phyloP scores from a whole-genome alignment of 192 early-diverging fungal genomes.

The Entomortierella chlamydospora region DNA sequence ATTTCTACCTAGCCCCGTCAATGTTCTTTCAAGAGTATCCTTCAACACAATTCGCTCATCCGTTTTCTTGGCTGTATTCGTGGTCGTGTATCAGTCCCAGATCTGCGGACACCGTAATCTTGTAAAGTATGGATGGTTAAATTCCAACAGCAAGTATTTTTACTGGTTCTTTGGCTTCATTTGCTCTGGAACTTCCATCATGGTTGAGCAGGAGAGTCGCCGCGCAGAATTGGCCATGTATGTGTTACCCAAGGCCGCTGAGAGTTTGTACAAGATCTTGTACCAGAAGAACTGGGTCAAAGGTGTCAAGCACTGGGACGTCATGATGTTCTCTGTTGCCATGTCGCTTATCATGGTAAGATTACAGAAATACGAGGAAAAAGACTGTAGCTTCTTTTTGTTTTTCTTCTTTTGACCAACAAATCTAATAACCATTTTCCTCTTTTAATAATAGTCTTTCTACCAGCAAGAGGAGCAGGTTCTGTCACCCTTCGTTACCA shows the following conservation, averaged over 20 bases:
- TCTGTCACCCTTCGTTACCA: conserved; percentile 62
- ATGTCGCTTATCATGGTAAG: conserved; percentile 81
- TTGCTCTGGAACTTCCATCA: conserved; percentile 67
- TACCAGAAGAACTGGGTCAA: conserved; percentile 70
- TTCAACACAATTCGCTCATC: conserved; percentile 70
- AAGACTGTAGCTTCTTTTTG: not conserved
- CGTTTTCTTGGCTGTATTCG: conserved; percentile 73
- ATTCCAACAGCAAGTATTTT: conserved; percentile 65
- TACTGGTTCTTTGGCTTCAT: conserved; percentile 75
- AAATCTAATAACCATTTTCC: not conserved
- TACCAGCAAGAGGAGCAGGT: conserved; percentile 72
- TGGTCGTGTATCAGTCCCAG: conserved; percentile 72
- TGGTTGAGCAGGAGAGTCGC: conserved; percentile 76
- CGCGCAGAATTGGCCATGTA: conserved; percentile 82
- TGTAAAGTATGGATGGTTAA: conserved; percentile 39
- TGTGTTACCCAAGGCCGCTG: conserved; percentile 79
- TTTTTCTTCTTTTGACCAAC: conserved; percentile 1
- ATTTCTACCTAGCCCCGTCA: conserved; percentile 57
- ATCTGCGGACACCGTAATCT: conserved; percentile 77
- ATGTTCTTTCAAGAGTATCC: conserved; percentile 58
- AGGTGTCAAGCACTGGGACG: conserved; percentile 70
- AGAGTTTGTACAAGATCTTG: conserved; percentile 74
- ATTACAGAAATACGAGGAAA: not conserved
- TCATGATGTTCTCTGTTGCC: conserved; percentile 67
- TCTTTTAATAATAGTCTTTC: conserved; percentile 53